Percentiles rank a stretch among this genome's conserved stretches.
phyloP scores from a whole-genome alignment of 371 early-diverging fungal species.

The Synchytrium microbalum region DNA sequence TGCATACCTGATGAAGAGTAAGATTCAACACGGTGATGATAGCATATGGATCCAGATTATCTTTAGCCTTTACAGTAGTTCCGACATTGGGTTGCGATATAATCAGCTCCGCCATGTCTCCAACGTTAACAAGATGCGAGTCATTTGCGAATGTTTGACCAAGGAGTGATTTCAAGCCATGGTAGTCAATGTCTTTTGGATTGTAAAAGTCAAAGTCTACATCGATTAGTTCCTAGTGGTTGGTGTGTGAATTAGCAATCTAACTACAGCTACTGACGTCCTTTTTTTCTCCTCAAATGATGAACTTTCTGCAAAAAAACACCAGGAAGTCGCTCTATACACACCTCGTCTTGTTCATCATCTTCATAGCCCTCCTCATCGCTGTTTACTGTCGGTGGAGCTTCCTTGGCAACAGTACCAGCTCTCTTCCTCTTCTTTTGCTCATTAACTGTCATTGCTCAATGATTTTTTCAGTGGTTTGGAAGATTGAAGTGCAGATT shows the following conservation, averaged over 20 bases:
- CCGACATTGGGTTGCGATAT: conserved; percentile 75
- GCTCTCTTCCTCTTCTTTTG: conserved; percentile 4
- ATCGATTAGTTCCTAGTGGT: conserved; percentile 66
- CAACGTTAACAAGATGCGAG: conserved; percentile 21
- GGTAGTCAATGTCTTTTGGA: conserved; percentile 80
- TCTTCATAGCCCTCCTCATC: conserved; percentile 5
- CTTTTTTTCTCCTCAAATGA: neutral
- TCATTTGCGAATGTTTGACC: conserved; percentile 58
- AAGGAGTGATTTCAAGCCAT: conserved; percentile 81
- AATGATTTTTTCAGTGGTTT: too few relatives aligned
- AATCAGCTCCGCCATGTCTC: conserved; percentile 79
- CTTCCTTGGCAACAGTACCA: conserved; percentile 13
- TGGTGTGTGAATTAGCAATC: neutral
- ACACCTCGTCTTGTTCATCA: conserved; percentile 1
- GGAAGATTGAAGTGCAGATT: too few relatives aligned
- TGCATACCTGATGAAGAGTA: conserved; percentile 46
- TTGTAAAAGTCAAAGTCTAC: conserved; percentile 95
- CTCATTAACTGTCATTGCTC: too few relatives aligned
- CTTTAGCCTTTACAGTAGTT: conserved; percentile 73
- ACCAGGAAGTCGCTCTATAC: neutral
- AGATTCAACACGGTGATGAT: conserved; percentile 73
- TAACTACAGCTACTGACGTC: neutral
- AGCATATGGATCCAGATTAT: conserved; percentile 83
- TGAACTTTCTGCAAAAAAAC: neutral
- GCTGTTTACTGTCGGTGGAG: too few relatives aligned